Percentiles rank a stretch among this genome's conserved stretches.
These are phyloP conservation scores for Microsporum ferrugineum DNA, from an alignment of 2,329 filamentous ascomycete genomes.

Conservation along the genomic window DNA sequence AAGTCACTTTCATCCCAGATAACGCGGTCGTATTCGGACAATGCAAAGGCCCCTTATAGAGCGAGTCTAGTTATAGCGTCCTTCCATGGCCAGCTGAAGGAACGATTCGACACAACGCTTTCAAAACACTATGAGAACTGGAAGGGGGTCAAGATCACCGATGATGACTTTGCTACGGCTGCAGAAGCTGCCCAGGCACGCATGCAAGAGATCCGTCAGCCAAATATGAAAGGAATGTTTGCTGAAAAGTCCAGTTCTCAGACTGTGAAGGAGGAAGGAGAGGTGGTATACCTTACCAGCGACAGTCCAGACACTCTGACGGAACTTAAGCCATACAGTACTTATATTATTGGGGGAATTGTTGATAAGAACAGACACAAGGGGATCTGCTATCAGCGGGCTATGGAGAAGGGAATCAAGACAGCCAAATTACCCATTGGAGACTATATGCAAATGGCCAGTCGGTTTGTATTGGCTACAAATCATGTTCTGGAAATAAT, in stretches of 20 bases:
- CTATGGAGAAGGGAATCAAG: conserved; percentile 60
- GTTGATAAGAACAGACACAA: conserved; percentile 97
- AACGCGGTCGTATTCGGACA: conserved; percentile 81
- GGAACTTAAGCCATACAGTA: conserved; percentile 73
- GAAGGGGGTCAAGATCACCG: conserved; percentile 64
- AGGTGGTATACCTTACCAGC: conserved; percentile 79
- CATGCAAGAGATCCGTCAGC: conserved; percentile 51
- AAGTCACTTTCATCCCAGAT: conserved; percentile 75
- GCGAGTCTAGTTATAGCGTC: conserved; percentile 66
- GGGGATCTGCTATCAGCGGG: conserved; percentile 78
- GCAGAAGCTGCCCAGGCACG: conserved; percentile 52
- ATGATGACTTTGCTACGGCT: conserved; percentile 61
- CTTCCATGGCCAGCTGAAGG: conserved; percentile 61
- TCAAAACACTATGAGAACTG: conserved; percentile 61
- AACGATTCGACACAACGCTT: conserved; percentile 69
- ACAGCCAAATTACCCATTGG: conserved; percentile 90
- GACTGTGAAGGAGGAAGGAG: conserved; percentile 35
- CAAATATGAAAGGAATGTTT: conserved; percentile 50
- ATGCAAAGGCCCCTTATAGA: conserved; percentile 55
- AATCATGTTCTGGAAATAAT: conserved; percentile 98
- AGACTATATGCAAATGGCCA: conserved; percentile 87
- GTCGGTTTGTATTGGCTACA: conserved; percentile 73
- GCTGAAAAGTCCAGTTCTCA: conserved; percentile 19
- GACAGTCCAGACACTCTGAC: conserved; percentile 81
- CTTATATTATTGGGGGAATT: conserved; percentile 84